Evolutionary conservation across 257 asterid species (phyloP).

Genomic region (Jasminum sambac): DNA sequence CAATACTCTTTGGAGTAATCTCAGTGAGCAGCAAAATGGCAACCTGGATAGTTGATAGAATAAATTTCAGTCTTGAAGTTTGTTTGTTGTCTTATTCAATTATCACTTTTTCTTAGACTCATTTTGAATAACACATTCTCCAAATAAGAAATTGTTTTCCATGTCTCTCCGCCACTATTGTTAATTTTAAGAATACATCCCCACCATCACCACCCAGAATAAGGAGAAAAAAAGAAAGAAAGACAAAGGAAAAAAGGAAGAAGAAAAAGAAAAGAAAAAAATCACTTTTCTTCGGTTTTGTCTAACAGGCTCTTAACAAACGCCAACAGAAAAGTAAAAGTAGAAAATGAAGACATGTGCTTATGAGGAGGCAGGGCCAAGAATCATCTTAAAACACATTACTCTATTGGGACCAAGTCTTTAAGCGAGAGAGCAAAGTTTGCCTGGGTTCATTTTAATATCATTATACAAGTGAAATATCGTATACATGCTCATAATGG

Average conservation of each 20-base stretch:
- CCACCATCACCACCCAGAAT: too few species aligned
- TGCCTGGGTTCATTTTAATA: neutral
- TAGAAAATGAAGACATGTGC: neutral
- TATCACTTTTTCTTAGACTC: too few species aligned
- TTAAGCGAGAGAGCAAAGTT: neutral
- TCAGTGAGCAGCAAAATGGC: conserved; percentile 93
- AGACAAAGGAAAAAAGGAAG: too few species aligned
- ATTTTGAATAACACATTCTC: too few species aligned
- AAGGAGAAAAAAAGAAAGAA: too few species aligned
- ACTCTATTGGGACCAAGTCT: neutral
- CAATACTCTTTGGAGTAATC: conserved; percentile 97
- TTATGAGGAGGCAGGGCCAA: neutral
- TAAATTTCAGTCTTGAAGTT: conserved; percentile 3
- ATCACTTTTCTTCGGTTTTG: too few species aligned
- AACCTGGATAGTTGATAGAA: conserved; percentile 56
- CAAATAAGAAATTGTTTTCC: too few species aligned
- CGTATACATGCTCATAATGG: conserved; percentile 1
- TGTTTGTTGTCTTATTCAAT: too few species aligned
- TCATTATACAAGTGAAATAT: conserved; percentile 6
- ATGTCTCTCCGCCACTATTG: too few species aligned
- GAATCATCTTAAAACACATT: conserved; percentile 3
- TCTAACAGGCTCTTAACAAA: neutral
- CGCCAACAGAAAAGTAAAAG: conserved; percentile 16
- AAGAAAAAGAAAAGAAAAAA: too few species aligned
- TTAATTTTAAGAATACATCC: too few species aligned